Conservation (phyloP, 306 rosid species). For the Acacia acuminata region DNA sequence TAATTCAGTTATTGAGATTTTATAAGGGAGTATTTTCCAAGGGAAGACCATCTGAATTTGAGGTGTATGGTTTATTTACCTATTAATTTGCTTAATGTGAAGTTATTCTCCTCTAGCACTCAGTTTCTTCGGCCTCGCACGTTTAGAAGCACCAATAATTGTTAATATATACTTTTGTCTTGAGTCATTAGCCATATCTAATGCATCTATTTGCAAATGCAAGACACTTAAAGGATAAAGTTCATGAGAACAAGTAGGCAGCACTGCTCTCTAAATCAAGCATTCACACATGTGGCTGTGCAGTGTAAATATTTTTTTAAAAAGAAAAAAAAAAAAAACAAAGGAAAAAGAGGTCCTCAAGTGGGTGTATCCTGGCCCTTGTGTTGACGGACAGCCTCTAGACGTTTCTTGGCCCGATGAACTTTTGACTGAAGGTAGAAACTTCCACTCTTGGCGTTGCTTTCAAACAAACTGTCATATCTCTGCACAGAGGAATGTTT, state of each 20-base stretch:
- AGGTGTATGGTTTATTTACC: too few species aligned
- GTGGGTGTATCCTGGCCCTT: slow-evolving; percentile 53
- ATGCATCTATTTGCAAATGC: neutral
- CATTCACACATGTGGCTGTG: neutral
- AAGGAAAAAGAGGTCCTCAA: slow-evolving; percentile 37
- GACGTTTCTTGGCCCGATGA: slow-evolving; percentile 87
- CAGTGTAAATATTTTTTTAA: neutral
- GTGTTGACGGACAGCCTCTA: slow-evolving; percentile 51
- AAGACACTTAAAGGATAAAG: neutral
- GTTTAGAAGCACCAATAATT: slow-evolving; percentile 4
- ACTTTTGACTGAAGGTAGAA: slow-evolving; percentile 96
- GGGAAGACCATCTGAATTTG: too few species aligned
- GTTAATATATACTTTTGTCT: neutral
- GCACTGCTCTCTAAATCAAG: neutral
- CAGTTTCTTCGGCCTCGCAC: slow-evolving; percentile 9
- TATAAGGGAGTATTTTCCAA: too few species aligned
- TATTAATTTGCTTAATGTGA: neutral
- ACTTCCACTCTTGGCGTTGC: slow-evolving; percentile 76
- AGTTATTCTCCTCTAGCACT: neutral
- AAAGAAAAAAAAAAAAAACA: neutral
- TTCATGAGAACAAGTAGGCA: slow-evolving; percentile 7
- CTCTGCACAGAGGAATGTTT: slow-evolving; percentile 43
- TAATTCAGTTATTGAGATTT: too few species aligned
- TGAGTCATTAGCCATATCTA: neutral
- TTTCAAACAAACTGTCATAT: slow-evolving; percentile 77